Evolutionary conservation across 257 asterid species (phyloP).

Genomic region (Apocynum venetum): DNA sequence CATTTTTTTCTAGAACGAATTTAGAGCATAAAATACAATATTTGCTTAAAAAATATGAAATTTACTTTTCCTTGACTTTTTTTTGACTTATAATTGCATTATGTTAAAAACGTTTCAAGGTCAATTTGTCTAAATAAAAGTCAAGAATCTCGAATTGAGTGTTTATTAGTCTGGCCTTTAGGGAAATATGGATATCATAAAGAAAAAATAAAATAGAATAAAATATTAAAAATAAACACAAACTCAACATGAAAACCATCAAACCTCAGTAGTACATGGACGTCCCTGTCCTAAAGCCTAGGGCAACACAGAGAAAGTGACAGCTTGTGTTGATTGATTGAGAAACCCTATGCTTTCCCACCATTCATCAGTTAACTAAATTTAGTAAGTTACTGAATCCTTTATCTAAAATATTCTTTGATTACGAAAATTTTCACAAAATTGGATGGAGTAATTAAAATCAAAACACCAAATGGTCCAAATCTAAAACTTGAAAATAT

Average conservation of each 20-base stretch:
- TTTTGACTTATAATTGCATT: no score
- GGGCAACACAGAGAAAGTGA: neutral
- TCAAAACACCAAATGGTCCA: neutral
- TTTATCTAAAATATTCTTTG: neutral
- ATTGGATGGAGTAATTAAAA: neutral
- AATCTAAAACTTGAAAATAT: neutral
- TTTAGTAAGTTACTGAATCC: neutral
- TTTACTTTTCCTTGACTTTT: no score
- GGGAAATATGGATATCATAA: no score
- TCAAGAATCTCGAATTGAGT: no score
- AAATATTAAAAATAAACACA: neutral
- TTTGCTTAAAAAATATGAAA: no score
- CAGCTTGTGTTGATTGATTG: slow-evolving; percentile 11
- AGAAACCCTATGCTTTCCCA: neutral
- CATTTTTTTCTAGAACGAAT: no score
- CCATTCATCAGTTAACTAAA: neutral
- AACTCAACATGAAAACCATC: neutral
- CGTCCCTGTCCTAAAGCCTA: neutral
- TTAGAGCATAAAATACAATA: no score
- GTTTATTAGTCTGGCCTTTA: no score
- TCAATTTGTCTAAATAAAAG: no score
- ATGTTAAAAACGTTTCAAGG: no score
- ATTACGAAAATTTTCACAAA: neutral
- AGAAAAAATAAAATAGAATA: no score
- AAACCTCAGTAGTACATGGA: neutral